These are phyloP conservation scores for Geotrichum restrictum DNA, from an alignment of 1,139 yeast genomes.

Conservation along the genomic window DNA sequence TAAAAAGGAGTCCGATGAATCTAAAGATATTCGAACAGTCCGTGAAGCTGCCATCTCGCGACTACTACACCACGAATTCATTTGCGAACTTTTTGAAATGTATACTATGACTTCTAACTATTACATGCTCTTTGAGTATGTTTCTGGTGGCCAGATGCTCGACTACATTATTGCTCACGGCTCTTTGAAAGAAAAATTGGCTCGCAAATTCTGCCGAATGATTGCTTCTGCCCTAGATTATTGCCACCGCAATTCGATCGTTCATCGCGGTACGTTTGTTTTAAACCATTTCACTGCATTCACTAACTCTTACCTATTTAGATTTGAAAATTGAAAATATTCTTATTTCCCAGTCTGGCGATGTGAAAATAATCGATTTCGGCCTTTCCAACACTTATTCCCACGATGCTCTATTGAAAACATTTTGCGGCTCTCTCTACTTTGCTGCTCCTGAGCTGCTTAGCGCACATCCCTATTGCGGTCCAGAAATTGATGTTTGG, in stretches of 20 bases:
- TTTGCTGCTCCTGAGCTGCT: slow-evolving; percentile 98
- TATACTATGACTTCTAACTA: slow-evolving; percentile 96
- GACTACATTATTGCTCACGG: slow-evolving; percentile 98
- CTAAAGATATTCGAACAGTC: slow-evolving; percentile 86
- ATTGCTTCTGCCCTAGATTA: slow-evolving; percentile 92
- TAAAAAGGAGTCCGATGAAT: slow-evolving; percentile 78
- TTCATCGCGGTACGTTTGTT: slow-evolving; percentile 55
- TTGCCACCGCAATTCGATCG: slow-evolving; percentile 89
- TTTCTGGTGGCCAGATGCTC: slow-evolving; percentile 95
- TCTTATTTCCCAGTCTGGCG: slow-evolving; percentile 89
- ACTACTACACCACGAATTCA: slow-evolving; percentile 84
- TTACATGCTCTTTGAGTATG: slow-evolving; percentile 94
- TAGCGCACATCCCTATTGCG: slow-evolving; percentile 86
- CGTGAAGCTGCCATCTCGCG: slow-evolving; percentile 94
- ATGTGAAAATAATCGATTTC: slow-evolving; percentile 91
- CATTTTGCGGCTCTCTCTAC: slow-evolving; percentile 95
- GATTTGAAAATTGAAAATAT: slow-evolving; percentile 95
- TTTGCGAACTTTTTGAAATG: slow-evolving; percentile 88
- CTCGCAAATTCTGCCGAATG: slow-evolving; percentile 94
- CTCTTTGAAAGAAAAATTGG: slow-evolving; percentile 86
- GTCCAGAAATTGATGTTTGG: slow-evolving; percentile 99
- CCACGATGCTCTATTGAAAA: slow-evolving; percentile 67
- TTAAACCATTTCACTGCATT: neutral
- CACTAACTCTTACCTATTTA: slow-evolving; percentile 17
- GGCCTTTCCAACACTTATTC: slow-evolving; percentile 88